Base-by-base conservation (phyloP, 2,329 filamentous ascomycete genomes). In the Exserohilum rostratum region DNA sequence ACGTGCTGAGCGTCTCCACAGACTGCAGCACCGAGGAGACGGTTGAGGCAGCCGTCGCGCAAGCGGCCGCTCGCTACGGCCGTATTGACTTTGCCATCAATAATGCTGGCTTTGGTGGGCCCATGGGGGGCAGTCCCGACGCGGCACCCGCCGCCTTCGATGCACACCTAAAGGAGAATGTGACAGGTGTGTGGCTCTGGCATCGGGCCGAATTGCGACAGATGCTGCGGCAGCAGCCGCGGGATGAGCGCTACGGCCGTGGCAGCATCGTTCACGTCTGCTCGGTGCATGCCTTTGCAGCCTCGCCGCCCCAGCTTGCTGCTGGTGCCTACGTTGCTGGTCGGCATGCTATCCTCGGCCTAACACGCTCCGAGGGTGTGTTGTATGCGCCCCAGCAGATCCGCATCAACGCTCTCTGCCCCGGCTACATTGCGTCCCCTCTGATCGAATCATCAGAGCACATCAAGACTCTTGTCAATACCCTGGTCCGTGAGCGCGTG, bases 381-480 rank as follows among this genome's bases (percentile, higher is more conserved):
- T 74, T 76, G 2, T 85, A 84, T 68, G 79, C 79, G 3, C 60
- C 72, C 2, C 62, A 76, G 43, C 77, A 77, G 5, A 83, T 85
- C 42, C 78, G 83, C 46, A 80, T 86, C 64, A 86, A 85, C 60
- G 82, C 81, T 6, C 79, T 85, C 25, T 85, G 83, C 55, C 83
- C 83, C 0, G 70, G 76, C 13, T 80, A 77, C 46, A 70, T 79
- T 40, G 67, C 66, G 37, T 79, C 77, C 5, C 75, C 77, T 1
- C 57, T 79, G 2, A 55, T 57, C 20, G 55, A 47, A 15, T 54
- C 50, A 18, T 54, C 55, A 10, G 51, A 57, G 18, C 50, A 50
- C n/a, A 47, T 30, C 42, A 57, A 57, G 30, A 37, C 42, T 37
- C 43, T 54, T 3, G 33, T 57, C 46, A 33, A 30, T 31, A 50